phyloP scores from a whole-genome alignment of 2,329 filamentous ascomycete species.

The Ophiostoma tasmaniense region DNA sequence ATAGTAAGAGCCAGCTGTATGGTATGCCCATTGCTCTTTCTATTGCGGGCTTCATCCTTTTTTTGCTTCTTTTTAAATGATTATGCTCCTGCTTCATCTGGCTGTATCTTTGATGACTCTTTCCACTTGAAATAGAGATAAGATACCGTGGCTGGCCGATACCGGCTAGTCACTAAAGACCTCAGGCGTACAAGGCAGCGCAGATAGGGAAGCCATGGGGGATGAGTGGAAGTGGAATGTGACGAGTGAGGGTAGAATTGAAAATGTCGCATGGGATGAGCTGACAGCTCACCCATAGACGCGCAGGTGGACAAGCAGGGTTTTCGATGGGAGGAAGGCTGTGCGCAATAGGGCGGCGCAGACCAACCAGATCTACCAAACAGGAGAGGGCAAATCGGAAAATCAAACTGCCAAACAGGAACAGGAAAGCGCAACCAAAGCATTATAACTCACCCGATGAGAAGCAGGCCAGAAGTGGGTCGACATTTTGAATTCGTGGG shows the following conservation, averaged over 20 bases:
- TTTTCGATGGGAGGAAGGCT: not conserved
- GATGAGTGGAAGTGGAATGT: not conserved
- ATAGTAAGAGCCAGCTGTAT: not conserved
- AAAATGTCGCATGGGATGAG: constrained; percentile 11
- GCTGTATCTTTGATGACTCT: not conserved
- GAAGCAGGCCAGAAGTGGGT: constrained; percentile 20
- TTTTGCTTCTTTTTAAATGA: not conserved
- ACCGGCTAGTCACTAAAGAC: not conserved
- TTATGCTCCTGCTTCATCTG: not conserved
- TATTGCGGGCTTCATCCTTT: not conserved
- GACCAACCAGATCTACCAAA: not conserved
- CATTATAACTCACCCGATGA: constrained; percentile 18
- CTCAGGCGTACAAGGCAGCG: not conserved
- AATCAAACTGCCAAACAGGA: not conserved
- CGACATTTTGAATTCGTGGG: constrained; percentile 16
- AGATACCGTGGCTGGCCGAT: not conserved
- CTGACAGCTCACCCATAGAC: not conserved
- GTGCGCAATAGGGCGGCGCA: not conserved
- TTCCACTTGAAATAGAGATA: not conserved
- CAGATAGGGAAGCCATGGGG: not conserved
- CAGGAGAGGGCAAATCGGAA: not conserved
- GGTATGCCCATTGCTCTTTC: not conserved
- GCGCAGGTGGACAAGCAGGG: not conserved
- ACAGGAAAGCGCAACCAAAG: not conserved
- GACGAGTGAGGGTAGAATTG: not conserved